Conservation (phyloP, 257 asterid genomes). For the Solanum infundibuliforme region DNA sequence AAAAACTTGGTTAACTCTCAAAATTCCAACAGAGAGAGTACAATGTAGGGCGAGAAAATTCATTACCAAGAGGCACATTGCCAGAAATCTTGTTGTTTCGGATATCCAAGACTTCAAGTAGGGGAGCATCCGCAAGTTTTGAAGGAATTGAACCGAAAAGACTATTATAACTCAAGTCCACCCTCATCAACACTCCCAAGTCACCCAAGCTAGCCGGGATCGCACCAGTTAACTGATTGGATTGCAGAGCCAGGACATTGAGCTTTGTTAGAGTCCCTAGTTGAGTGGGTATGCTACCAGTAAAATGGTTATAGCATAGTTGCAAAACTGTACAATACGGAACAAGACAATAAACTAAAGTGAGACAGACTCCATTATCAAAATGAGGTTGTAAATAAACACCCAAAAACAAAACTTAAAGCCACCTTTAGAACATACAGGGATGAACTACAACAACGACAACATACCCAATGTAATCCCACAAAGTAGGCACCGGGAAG, state of each 20-base stretch:
- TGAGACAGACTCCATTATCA: neutral
- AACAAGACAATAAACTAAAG: neutral
- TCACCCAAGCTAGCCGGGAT: constrained; percentile 93
- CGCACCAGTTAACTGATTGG: constrained; percentile 71
- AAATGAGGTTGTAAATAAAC: neutral
- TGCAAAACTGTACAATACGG: constrained; percentile 49
- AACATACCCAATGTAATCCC: neutral
- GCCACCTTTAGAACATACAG: neutral
- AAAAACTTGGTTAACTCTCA: neutral
- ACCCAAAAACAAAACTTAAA: neutral
- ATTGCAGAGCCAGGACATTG: constrained; percentile 68
- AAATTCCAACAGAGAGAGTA: neutral
- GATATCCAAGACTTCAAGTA: constrained; percentile 64
- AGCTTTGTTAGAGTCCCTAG: constrained; percentile 54
- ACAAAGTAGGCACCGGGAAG: neutral
- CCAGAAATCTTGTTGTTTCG: constrained; percentile 79
- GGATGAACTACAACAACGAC: neutral
- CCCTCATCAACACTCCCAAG: constrained; percentile 47
- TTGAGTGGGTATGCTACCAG: constrained; percentile 78
- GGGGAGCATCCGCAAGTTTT: constrained; percentile 72
- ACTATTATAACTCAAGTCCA: constrained; percentile 64
- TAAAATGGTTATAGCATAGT: constrained; percentile 76
- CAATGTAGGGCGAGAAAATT: neutral
- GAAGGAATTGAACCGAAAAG: constrained; percentile 84
- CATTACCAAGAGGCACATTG: constrained; percentile 86